phyloP scores from a whole-genome alignment of 2,329 filamentous ascomycete genomes.

The Alternaria gaisen region DNA sequence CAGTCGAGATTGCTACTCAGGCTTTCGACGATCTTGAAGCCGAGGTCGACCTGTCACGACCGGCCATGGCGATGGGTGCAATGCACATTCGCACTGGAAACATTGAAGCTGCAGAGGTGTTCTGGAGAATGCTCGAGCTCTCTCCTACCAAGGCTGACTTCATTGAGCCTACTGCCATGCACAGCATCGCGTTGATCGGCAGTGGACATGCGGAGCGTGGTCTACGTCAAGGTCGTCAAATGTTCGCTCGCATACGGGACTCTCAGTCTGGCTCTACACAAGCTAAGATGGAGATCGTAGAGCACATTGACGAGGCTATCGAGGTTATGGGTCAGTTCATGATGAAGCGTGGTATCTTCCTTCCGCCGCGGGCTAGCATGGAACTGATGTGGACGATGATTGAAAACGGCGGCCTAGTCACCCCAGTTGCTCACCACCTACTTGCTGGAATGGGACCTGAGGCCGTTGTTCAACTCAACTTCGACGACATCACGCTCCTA shows the following conservation, averaged over 20 bases:
- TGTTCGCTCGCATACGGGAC: slow-evolving; percentile 84
- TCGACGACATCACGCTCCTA: slow-evolving; percentile 64
- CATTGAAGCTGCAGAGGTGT: slow-evolving; percentile 76
- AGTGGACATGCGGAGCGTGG: slow-evolving; percentile 86
- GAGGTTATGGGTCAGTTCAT: slow-evolving; percentile 72
- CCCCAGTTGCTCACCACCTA: slow-evolving; percentile 67
- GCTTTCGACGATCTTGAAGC: slow-evolving; percentile 61
- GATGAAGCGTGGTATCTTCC: slow-evolving; percentile 60
- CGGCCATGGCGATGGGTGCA: slow-evolving; percentile 83
- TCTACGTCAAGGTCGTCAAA: slow-evolving; percentile 78
- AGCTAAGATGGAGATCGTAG: slow-evolving; percentile 65
- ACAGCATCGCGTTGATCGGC: slow-evolving; percentile 84
- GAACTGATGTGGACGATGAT: slow-evolving; percentile 70
- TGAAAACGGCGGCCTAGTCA: slow-evolving; percentile 70
- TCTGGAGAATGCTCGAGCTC: slow-evolving; percentile 78
- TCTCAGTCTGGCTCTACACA: slow-evolving; percentile 60
- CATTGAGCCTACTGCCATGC: slow-evolving; percentile 91
- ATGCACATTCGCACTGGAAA: slow-evolving; percentile 86
- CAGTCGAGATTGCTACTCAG: slow-evolving; percentile 71
- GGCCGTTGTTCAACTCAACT: slow-evolving; percentile 64
- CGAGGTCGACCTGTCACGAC: slow-evolving; percentile 54
- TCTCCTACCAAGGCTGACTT: slow-evolving; percentile 70
- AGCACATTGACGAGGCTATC: slow-evolving; percentile 87
- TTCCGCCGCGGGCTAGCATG: slow-evolving; percentile 65
- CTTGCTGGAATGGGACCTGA: slow-evolving; percentile 68